Evolutionary conservation across 1,284 basidiomycete genomes (phyloP).

Genomic region (Bondarzewia mesenterica): DNA sequence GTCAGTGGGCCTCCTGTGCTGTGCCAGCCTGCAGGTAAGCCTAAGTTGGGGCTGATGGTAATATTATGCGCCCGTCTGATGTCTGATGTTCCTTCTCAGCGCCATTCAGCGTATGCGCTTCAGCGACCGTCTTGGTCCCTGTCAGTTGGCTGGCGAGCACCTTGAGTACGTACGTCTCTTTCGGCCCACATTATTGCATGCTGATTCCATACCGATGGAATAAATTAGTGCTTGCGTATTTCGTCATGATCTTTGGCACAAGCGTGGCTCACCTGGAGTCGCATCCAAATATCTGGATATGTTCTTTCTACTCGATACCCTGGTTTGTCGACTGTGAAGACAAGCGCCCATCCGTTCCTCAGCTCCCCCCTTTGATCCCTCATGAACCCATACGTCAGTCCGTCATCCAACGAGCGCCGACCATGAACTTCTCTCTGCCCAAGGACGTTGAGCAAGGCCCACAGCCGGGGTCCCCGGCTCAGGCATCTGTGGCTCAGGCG

Average conservation of each 20-base stretch:
- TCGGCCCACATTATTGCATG: background rate
- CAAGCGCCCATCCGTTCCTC: conserved; percentile 6
- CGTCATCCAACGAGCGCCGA: conserved; percentile 6
- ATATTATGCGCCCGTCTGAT: background rate
- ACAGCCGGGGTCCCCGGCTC: too few species aligned
- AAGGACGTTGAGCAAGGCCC: conserved; percentile 7
- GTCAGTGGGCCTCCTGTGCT: conserved; percentile 29
- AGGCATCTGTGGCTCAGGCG: too few species aligned
- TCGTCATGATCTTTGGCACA: conserved; percentile 40
- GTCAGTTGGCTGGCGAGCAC: conserved; percentile 47
- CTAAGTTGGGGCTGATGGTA: background rate
- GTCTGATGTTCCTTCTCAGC: conserved; percentile 17
- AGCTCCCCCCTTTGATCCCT: conserved; percentile 10
- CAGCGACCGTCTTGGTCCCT: conserved; percentile 42
- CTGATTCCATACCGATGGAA: background rate
- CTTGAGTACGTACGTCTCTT: conserved; percentile 32
- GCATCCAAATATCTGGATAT: conserved; percentile 42
- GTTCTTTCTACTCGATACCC: conserved; percentile 39
- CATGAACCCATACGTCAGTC: conserved; percentile 11
- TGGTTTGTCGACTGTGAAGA: conserved; percentile 38
- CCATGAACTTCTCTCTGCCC: conserved; percentile 8
- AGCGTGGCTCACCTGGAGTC: conserved; percentile 32
- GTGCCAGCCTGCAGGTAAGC: conserved; percentile 32
- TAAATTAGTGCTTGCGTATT: conserved; percentile 38
- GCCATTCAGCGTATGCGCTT: conserved; percentile 41